Base-by-base conservation (phyloP, 805 yeast species). In the Candida krabiensis region DNA sequence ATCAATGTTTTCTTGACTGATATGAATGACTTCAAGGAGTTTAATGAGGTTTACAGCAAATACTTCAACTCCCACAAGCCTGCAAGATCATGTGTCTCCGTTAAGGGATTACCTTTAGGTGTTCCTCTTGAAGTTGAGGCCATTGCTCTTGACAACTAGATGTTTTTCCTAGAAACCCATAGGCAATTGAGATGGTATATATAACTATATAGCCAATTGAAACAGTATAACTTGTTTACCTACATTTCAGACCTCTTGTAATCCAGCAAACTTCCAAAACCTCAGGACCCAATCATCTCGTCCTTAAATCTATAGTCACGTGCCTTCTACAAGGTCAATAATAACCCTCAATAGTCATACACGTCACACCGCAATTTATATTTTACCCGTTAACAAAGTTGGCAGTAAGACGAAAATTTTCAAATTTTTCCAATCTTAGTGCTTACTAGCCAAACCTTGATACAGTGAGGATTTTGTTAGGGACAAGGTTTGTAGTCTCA, bases 61-160 rank as follows among this genome's bases (percentile, higher is more conserved):
- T 82, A 85, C 67, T 87, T 87, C 70, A 74, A 61, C 57, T 70
- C 66, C 32, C 91, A 83, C 69, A 84, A 83, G 64, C 98, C 99
- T 30, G 98, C 98, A 27, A 87, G 99, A 77, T 86, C 97, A 2
- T 93, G 97, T 73, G 95, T 93, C 54, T 97, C 97, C 30, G 98
- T 90, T 47, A 83, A 81, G 66, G 80, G 79, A 47, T 80, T 93
- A 54, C 99, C 99, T 44, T 77, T 93, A 64, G 88, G 88, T 44
- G 87, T 80, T 45, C 86, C 79, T 46, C 73, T 88, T 55, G 99
- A 93, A 72, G 77, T 93, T 69, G 99, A 91, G 41, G 44, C 33
- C 14, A 71, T 93, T 67, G 99, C 98, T 43, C 70, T 85, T 41
- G 96, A 83, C 66, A 71, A 72, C 30, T 55, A 41, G 37, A 17